phyloP scores from a whole-genome alignment of 495 filamentous ascomycete species.

The Pseudomonodictys pantanalensis region DNA sequence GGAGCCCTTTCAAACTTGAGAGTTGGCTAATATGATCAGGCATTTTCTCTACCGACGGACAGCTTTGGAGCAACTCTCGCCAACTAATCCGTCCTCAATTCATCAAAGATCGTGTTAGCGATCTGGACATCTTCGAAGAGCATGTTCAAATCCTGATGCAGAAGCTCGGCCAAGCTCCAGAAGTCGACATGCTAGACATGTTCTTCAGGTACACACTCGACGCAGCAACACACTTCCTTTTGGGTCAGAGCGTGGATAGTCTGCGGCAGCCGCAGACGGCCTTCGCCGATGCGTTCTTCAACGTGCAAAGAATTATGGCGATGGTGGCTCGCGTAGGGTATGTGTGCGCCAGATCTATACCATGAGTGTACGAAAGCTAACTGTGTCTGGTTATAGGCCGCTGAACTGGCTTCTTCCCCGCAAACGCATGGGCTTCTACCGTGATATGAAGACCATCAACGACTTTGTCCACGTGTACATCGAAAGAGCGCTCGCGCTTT shows the following conservation, averaged over 20 bases:
- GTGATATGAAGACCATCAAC: conserved; percentile 47
- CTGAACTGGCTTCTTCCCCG: conserved; percentile 46
- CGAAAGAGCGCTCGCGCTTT: conserved; percentile 48
- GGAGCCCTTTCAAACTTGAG: background rate
- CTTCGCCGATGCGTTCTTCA: conserved; percentile 53
- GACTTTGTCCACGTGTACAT: conserved; percentile 54
- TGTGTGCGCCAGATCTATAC: too few relatives aligned
- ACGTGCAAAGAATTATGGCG: conserved; percentile 52
- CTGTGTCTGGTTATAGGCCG: conserved; percentile 32
- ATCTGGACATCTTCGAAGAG: conserved; percentile 52
- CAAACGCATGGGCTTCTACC: conserved; percentile 41
- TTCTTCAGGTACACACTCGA: conserved; percentile 55
- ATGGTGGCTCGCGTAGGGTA: conserved; percentile 45
- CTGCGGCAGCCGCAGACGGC: conserved; percentile 50
- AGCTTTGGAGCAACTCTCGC: conserved; percentile 53
- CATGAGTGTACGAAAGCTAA: too few relatives aligned
- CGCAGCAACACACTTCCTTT: conserved; percentile 58
- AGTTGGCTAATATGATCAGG: conserved; percentile 4
- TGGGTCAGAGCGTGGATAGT: conserved; percentile 54
- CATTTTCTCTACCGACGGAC: conserved; percentile 59
- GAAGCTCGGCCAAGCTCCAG: conserved; percentile 45
- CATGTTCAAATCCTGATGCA: conserved; percentile 46
- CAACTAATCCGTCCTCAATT: conserved; percentile 58
- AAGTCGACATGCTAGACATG: conserved; percentile 53
- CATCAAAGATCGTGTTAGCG: conserved; percentile 52